phyloP scores from a whole-genome alignment of 495 filamentous ascomycete species.

The Aspergillus olivimuriae region DNA sequence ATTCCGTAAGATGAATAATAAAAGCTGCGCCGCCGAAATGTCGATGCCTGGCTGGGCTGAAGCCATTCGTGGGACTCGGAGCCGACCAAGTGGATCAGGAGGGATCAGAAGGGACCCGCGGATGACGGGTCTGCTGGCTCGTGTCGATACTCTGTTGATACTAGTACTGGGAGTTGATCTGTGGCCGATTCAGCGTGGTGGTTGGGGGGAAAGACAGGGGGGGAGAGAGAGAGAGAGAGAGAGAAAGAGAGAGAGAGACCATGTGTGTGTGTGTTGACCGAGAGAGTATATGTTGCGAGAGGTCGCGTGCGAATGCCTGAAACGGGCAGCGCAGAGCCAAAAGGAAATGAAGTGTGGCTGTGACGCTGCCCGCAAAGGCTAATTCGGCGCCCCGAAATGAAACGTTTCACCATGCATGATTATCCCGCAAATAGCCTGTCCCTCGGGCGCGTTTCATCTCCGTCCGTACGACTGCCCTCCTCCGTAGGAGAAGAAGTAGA shows the following conservation, averaged over 20 bases:
- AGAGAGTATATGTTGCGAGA: not conserved
- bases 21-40: conserved; percentile 1
- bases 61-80: not conserved
- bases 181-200: too few relatives aligned
- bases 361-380: not conserved
- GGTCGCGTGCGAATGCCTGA: not conserved
- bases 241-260: not conserved
- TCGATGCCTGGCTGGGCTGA: not conserved
- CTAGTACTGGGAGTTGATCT: too few relatives aligned
- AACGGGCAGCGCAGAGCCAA: not conserved
- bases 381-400: not conserved
- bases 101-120: not conserved
- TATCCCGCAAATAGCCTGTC: conserved; percentile 7
- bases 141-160: too few relatives aligned
- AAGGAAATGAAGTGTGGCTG: not conserved
- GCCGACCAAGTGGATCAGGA: not conserved
- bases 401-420: not conserved
- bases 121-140: too few relatives aligned
- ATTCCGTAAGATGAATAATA: not conserved
- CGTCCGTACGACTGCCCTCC: not conserved
- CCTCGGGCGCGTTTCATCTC: not conserved
- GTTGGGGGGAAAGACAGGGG: not conserved
- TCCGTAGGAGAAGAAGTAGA: not conserved
- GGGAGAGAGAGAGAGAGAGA: not conserved
- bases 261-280: not conserved